Conservation (phyloP, 805 yeast species). For the Wickerhamiella allomyrinae region DNA sequence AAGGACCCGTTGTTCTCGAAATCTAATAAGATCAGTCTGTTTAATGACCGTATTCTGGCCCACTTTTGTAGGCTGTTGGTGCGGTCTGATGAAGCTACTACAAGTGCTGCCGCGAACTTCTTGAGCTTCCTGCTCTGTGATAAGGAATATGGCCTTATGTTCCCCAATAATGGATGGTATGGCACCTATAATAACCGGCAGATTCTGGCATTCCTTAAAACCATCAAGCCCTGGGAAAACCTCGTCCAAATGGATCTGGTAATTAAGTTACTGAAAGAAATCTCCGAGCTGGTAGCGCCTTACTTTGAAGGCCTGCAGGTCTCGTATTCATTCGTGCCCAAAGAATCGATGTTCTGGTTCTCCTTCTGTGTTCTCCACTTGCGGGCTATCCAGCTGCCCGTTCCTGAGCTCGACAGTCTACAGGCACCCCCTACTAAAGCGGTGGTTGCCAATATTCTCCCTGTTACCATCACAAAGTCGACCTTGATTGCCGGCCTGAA, state of each 20-base stretch:
- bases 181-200: conserved; percentile 45
- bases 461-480: conserved; percentile 45
- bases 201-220: conserved; percentile 44
- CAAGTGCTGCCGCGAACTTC: conserved; percentile 30
- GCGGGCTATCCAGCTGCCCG: conserved; percentile 41
- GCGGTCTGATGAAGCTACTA: conserved; percentile 22
- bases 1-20: conserved; percentile 48
- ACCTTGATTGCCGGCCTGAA: conserved; percentile 45
- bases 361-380: conserved; percentile 52
- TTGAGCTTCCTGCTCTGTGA: conserved; percentile 38
- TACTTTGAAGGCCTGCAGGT: conserved; percentile 27
- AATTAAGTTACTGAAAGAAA: conserved; percentile 33
- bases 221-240: conserved; percentile 73
- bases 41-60: conserved; percentile 61
- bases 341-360: conserved; percentile 67
- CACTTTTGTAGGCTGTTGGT: conserved; percentile 42
- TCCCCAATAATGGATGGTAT: conserved; percentile 23
- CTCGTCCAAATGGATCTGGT: conserved; percentile 44
- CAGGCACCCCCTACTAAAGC: conserved; percentile 26
- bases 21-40: conserved; percentile 54
- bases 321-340: conserved; percentile 51
- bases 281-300: conserved; percentile 63
- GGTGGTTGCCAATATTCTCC: conserved; percentile 45
- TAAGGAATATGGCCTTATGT: conserved; percentile 21
- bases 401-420: conserved; percentile 29